Evolutionary conservation across 805 yeast genomes (phyloP), one percentile per base, ranked within the genome.

Genomic region (Saturnispora sanitii): DNA sequence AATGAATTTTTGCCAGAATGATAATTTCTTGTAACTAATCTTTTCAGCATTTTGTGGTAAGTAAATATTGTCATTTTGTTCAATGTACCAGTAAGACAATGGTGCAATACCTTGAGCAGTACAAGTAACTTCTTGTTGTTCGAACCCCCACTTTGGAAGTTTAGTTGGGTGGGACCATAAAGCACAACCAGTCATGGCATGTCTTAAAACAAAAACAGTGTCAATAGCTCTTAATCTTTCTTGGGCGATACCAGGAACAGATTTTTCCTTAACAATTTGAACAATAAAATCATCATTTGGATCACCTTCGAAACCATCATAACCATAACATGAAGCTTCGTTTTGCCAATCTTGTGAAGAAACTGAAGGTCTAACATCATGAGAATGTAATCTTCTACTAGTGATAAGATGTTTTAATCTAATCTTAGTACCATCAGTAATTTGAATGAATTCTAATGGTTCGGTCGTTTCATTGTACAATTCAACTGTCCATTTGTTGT

Each of bases 101-200:
- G 71, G 66, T 42, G 73, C 63, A 41, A 68, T 66, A 58, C 88
- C 92, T 50, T 76, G 81, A 16, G 72, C 60, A 28, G 94, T 86
- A 65, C 88, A 73, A 3, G 88, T 76, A 40, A 83, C 94, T 64
- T 83, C 94, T 59, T 79, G 88, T 60, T 83, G 94, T 46, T 77
- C 82, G 49, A 77, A 80, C 1, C 82, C 94, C 88, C 92, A 82
- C 39, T 73, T 75, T 46, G 94, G 94, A 53, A 83, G 69, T 56
- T 80, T 80, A 12, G 71, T 75, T 43, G 74, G 79, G 49, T 77
- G 81, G n/a, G 92, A 79, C 59, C 82, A 83, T 51, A 83, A 64
- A 55, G 76, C 78, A 62, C 85, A 73, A 42, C 87, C 87, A 20
- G 82, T 69, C 82, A 80, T 77, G 26, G 87, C 88, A 53, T 83